Base-by-base conservation (phyloP, 306 rosid genomes). In the Hylodesmum podocarpum region DNA sequence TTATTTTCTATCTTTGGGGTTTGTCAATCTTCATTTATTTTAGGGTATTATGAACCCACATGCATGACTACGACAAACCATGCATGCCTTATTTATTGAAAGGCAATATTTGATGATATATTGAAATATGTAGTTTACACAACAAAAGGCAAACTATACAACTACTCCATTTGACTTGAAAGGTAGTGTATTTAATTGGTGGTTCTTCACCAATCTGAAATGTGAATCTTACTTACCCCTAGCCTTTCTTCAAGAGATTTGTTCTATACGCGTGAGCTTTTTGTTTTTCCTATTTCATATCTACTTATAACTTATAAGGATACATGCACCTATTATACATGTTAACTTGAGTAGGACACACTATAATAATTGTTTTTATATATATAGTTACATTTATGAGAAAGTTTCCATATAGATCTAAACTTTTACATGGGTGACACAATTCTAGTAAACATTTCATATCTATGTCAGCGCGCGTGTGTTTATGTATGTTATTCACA, bases 61-160 rank as follows among this genome's bases (percentile, higher is more conserved):
- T 84, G 84, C 59, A 59, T 80, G 85, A 76, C 80, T 65, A 37
- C 34, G 82, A 80, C 87, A 57, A 70, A 70, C 78, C 85, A 21
- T 76, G 81, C 24, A 47, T 61, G 81, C 61, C 61, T 69, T 69
- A 69, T 76, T 76, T 39, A 81, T 81, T 75, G 73, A 61, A 59
- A 68, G 53, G 27, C 51, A 25, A 66, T 57, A 41, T 73, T 51
- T 33, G 70, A 54, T 73, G 29, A 44, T 66, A 50, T 80, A 80
- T 72, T 65, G 10, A 63, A 63, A n/a, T n/a, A n/a, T 39, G 57
- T 53, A 31, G 18, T 27, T 79, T 29, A 21, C 68, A 79, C 43
- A 59, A 50, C 75, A 66, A 77, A 66, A 77, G 44, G 44, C 15
- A 65, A 51, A 25, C 21, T 64, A 31, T 25, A 19, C 43, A 66